Percentiles rank a stretch among this genome's conserved stretches.
These are phyloP conservation scores for Nosema granulosis DNA, from an alignment of 371 early-diverging fungal species.

Conservation along the genomic window DNA sequence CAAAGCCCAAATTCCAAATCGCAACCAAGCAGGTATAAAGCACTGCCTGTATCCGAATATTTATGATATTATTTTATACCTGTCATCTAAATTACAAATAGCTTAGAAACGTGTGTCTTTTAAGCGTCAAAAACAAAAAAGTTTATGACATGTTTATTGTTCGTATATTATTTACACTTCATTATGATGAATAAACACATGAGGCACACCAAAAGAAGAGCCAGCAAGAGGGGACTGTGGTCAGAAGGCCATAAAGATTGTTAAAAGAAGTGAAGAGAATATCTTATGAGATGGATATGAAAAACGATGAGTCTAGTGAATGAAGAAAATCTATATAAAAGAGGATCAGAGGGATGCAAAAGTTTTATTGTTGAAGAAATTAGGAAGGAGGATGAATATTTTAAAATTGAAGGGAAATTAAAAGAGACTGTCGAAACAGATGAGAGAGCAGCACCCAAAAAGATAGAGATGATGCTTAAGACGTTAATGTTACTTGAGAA, in stretches of 20 bases:
- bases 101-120: too few species aligned
- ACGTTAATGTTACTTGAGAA: not conserved
- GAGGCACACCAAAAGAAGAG: not conserved
- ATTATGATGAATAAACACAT: slow-evolving; percentile 14
- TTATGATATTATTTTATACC: too few species aligned
- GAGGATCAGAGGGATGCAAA: not conserved
- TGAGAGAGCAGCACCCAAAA: not conserved
- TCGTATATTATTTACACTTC: not conserved
- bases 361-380: slow-evolving; percentile 1
- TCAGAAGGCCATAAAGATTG: not conserved
- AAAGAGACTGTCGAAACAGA: not conserved
- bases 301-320: not conserved
- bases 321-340: not conserved
- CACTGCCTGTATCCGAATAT: too few species aligned
- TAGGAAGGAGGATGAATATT: slow-evolving; percentile 5
- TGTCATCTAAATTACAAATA: too few species aligned
- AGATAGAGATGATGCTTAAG: not conserved
- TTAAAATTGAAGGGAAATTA: not conserved
- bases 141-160: not conserved
- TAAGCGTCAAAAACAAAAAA: too few species aligned
- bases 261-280: slow-evolving; percentile 1
- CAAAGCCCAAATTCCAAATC: too few species aligned
- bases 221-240: not conserved
- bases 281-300: not conserved
- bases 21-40: too few species aligned